Evolutionary conservation across 805 yeast species (phyloP).

Genomic region (Pichia californica): DNA sequence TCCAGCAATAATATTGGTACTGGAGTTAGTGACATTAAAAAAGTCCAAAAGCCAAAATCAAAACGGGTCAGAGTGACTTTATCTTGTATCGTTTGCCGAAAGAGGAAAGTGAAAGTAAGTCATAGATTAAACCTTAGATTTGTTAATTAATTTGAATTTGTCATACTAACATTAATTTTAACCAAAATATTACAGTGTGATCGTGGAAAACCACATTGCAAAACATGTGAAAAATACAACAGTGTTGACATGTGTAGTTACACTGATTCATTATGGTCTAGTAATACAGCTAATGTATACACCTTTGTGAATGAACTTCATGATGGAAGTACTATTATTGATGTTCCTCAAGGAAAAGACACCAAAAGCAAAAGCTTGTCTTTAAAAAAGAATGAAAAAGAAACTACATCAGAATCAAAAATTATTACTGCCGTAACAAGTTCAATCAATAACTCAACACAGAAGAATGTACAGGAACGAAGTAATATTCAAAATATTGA

Average conservation of each 20-base stretch:
- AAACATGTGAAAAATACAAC: constrained; percentile 26
- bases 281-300: constrained; percentile 9
- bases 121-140: background rate
- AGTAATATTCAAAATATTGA: too few species aligned
- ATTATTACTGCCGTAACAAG: too few species aligned
- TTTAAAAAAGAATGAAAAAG: too few species aligned
- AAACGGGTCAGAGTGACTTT: constrained; percentile 38
- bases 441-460: too few species aligned
- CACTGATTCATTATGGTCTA: constrained; percentile 27
- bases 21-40: background rate
- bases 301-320: background rate
- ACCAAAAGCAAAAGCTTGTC: too few species aligned
- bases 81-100: constrained; percentile 42
- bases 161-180: constrained; percentile 17
- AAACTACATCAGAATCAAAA: too few species aligned
- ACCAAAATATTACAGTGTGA: constrained; percentile 25
- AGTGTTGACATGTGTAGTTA: constrained; percentile 27
- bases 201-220: constrained; percentile 29
- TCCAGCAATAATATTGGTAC: background rate
- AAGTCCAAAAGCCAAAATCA: constrained; percentile 12
- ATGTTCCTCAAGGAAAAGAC: too few species aligned
- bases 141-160: too few species aligned
- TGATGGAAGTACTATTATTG: too few species aligned
- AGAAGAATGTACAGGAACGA: too few species aligned
- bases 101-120: constrained; percentile 38